Conservation (phyloP, 1,284 basidiomycete genomes). For the Leccinum proliferum region DNA sequence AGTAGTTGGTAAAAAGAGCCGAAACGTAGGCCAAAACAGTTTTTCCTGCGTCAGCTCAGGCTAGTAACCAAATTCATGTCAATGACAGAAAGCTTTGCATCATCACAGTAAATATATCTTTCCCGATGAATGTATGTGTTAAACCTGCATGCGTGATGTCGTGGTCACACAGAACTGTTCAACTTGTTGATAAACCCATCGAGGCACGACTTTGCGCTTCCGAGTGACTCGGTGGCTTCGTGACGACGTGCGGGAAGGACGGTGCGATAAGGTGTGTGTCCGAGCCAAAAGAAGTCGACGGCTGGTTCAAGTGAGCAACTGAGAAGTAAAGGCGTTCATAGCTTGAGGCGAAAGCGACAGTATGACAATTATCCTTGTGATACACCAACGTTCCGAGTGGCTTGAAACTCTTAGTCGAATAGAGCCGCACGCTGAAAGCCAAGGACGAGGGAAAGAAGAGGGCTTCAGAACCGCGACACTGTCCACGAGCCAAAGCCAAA, state of each 20-base stretch:
- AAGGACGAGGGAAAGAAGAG: not conserved
- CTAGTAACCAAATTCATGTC: not conserved
- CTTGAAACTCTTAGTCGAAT: constrained; percentile 72
- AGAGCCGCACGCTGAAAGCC: constrained; percentile 61
- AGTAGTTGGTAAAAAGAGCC: too few species aligned
- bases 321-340: not conserved
- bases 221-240: too few species aligned
- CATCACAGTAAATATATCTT: not conserved
- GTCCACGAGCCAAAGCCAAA: not conserved
- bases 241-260: constrained; percentile 29
- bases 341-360: constrained; percentile 56
- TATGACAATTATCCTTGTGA: constrained; percentile 72
- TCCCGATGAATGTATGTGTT: not conserved
- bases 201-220: too few species aligned
- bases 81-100: not conserved
- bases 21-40: not conserved
- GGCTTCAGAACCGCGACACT: not conserved
- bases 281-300: constrained; percentile 63
- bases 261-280: constrained; percentile 61
- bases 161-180: too few species aligned
- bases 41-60: constrained; percentile 1
- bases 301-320: constrained; percentile 22
- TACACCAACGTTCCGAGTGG: constrained; percentile 74
- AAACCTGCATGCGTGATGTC: too few species aligned
- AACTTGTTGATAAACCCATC: too few species aligned